These are phyloP conservation scores for Macadamia integrifolia DNA, from an alignment of 164 flowering plant genomes.

Conservation along the genomic window DNA sequence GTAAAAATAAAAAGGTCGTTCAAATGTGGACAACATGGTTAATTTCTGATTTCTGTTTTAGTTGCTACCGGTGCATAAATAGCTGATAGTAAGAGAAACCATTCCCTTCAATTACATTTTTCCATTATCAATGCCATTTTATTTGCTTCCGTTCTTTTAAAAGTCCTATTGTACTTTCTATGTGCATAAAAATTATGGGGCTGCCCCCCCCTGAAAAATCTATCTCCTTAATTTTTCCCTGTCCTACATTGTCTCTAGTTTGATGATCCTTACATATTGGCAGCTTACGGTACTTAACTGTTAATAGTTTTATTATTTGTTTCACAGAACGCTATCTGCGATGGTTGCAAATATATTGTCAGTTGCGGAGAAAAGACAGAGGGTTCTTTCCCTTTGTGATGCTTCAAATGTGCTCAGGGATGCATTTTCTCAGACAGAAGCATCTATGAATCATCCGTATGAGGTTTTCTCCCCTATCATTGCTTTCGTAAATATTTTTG, in stretches of 20 bases:
- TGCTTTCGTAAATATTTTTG: background rate
- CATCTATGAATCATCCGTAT: constrained; percentile 68
- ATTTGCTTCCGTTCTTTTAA: background rate
- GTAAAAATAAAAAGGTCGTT: background rate
- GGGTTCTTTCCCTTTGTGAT: constrained; percentile 57
- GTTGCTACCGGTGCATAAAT: too few species aligned
- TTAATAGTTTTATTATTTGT: constrained; percentile 1
- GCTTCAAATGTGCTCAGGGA: constrained; percentile 88
- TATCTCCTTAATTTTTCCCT: background rate
- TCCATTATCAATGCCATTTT: background rate
- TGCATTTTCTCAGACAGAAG: constrained; percentile 80
- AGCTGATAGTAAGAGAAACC: background rate
- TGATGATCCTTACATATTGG: background rate
- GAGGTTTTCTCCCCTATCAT: constrained; percentile 51
- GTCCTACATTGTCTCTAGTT: background rate
- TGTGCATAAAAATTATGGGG: background rate
- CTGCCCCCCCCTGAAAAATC: background rate
- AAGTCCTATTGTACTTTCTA: background rate
- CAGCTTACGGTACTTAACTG: background rate
- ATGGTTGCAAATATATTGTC: constrained; percentile 57
- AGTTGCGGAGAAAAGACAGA: constrained; percentile 53
- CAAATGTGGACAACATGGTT: background rate
- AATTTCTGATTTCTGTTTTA: too few species aligned
- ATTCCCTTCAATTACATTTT: background rate
- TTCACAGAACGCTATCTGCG: constrained; percentile 65